Base-by-base conservation (phyloP, 1,284 basidiomycete species). In the Sphaerobolus stellatus region DNA sequence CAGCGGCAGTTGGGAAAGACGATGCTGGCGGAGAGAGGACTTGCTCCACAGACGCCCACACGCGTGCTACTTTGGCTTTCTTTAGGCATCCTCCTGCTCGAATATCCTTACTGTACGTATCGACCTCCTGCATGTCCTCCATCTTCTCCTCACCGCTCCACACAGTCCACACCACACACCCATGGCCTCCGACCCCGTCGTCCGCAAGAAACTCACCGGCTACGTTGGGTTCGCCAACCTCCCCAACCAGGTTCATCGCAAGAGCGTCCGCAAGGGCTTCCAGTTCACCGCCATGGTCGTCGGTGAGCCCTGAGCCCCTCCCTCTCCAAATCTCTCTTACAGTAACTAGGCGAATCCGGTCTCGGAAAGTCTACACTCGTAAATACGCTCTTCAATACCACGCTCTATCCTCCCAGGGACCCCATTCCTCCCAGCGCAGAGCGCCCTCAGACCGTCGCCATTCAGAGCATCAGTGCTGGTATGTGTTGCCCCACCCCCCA, bases 221-320 rank as follows among this genome's bases (percentile, higher is more conserved):
- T 94, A 92, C 69, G 91, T 95, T 55, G 85, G 85, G 43, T 88
- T 92, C 68, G 92, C 94, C 70, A 98, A 96, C 74, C 80, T 98
- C 55, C 94, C 95, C 56, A 97, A 98, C 81, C 94, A 98, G 73
- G 93, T 97, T 47, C 95, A 97, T 76, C 87, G 95, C 73, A 93
- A 94, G 78, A 95, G 93, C 66, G 89, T 96, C 56, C 83, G 92
- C 77, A 95, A 94, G 71, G 94, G 94, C 43, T 98, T 98, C 80
- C 92, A 97, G 73, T 98, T 98, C 76, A 94, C 92, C 45, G 80
- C 84, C 58, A 95, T 95, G 93, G 92, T 98, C 61, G 95, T 98
- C 68, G 95, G 94, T 94, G 64, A 66, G 92, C 84, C 48, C 50
- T 30, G 38, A 22, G 33, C 28, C 27, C 20, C 2, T 20, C 41